Percentiles rank a stretch among this genome's conserved stretches.
phyloP scores from a whole-genome alignment of 2,329 filamentous ascomycete genomes.

The Ploettnerulaceae sp. region DNA sequence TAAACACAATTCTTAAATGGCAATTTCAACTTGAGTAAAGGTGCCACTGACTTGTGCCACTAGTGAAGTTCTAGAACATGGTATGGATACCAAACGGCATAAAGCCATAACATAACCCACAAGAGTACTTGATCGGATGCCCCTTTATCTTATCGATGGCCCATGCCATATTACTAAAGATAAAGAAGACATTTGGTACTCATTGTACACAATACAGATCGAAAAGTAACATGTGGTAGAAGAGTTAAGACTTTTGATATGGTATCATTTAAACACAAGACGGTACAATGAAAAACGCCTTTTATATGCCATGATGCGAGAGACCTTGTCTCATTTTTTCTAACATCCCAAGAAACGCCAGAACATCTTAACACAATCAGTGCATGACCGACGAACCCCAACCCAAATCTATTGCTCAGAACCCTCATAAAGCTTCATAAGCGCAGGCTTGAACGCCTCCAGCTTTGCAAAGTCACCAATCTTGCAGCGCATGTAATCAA shows the following conservation, averaged over 20 bases:
- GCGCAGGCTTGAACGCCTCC: constrained; percentile 55
- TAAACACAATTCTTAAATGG: too few species aligned
- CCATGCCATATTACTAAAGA: too few species aligned
- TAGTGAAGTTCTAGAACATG: too few species aligned
- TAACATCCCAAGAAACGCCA: neutral
- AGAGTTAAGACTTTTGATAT: neutral
- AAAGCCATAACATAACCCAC: too few species aligned
- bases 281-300: neutral
- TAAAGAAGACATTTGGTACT: too few species aligned
- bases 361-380: neutral
- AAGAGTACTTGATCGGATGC: too few species aligned
- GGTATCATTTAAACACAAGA: neutral
- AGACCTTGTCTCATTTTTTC: neutral
- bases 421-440: constrained; percentile 51
- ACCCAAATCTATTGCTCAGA: constrained; percentile 19
- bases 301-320: constrained; percentile 4
- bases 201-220: too few species aligned
- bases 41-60: too few species aligned
- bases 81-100: too few species aligned
- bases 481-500: constrained; percentile 73
- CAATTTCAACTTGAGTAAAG: too few species aligned
- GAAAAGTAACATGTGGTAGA: neutral
- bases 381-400: neutral
- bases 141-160: too few species aligned
- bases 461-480: constrained; percentile 66